Conservation (phyloP, 768 basidiomycete genomes). For the Tylopilus felleus region DNA sequence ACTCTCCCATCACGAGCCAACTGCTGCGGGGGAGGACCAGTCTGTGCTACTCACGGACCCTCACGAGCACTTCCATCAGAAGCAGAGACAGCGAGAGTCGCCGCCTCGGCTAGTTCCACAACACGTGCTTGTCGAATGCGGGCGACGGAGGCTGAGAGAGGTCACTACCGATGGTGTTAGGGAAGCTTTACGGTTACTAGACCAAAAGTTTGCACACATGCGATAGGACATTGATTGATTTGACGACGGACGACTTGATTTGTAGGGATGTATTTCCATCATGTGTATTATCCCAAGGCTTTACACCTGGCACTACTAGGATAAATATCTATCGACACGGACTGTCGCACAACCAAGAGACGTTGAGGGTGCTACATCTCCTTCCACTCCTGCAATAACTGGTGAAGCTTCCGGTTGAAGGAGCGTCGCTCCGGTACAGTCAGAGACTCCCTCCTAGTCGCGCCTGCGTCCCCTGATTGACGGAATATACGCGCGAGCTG, state of each 20-base stretch:
- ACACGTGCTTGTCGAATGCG: slow-evolving; percentile 59
- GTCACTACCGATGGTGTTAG: slow-evolving; percentile 71
- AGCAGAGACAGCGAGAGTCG: slow-evolving; percentile 38
- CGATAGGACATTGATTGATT: slow-evolving; percentile 20
- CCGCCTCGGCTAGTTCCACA: slow-evolving; percentile 57
- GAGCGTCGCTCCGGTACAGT: slow-evolving; percentile 33
- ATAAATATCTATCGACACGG: background rate
- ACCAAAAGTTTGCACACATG: slow-evolving; percentile 52
- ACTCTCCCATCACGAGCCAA: slow-evolving; percentile 11
- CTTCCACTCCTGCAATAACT: slow-evolving; percentile 26
- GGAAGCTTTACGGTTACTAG: slow-evolving; percentile 72
- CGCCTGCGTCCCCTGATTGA: slow-evolving; percentile 14
- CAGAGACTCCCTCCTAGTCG: slow-evolving; percentile 20
- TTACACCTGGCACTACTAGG: background rate
- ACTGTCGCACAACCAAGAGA: background rate
- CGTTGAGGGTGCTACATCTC: slow-evolving; percentile 5
- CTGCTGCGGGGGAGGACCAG: slow-evolving; percentile 25
- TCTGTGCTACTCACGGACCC: slow-evolving; percentile 52
- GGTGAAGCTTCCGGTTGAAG: slow-evolving; percentile 38
- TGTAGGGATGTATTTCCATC: background rate
- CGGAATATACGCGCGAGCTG: slow-evolving; percentile 47
- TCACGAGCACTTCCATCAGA: slow-evolving; percentile 49
- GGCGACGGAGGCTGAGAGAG: slow-evolving; percentile 56
- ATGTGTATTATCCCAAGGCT: background rate
- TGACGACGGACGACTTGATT: background rate